These are phyloP conservation scores for Daldinia bambusicola DNA, from an alignment of 495 filamentous ascomycete genomes.

Conservation along the genomic window DNA sequence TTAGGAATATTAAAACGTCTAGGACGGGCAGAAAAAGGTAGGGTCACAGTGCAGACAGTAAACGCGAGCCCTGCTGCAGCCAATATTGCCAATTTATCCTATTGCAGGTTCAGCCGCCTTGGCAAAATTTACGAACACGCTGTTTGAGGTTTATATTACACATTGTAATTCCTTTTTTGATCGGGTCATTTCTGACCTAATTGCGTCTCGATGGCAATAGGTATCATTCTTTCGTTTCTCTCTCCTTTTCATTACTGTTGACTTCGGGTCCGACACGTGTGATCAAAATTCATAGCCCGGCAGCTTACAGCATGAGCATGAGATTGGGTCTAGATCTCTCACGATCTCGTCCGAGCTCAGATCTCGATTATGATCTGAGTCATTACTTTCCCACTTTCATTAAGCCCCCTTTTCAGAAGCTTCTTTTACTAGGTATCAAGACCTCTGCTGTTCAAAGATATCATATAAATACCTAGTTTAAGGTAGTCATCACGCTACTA, in stretches of 20 bases:
- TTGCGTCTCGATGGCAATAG: constrained; percentile 21
- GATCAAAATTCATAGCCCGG: background rate
- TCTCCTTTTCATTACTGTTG: background rate
- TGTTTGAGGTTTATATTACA: constrained; percentile 41
- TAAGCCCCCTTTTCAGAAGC: background rate
- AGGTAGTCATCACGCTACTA: background rate
- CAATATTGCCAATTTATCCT: constrained; percentile 44
- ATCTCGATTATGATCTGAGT: constrained; percentile 1
- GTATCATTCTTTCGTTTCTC: constrained; percentile 4
- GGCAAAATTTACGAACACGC: constrained; percentile 32
- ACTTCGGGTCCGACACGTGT: background rate
- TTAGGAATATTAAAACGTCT: background rate
- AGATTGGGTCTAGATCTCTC: constrained; percentile 20
- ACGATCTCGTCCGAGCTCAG: background rate
- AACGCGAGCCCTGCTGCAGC: constrained; percentile 28
- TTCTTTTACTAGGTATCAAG: background rate
- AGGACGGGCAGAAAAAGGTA: constrained; percentile 6
- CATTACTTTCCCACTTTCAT: background rate
- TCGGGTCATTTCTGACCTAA: constrained; percentile 14
- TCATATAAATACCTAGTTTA: background rate
- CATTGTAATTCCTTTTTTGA: constrained; percentile 18
- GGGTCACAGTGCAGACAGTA: constrained; percentile 34
- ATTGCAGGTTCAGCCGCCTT: constrained; percentile 49
- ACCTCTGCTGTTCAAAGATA: background rate
- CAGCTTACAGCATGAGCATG: constrained; percentile 10